These are phyloP conservation scores for Paecilomyces dactylethromorphus DNA, from an alignment of 2,329 filamentous ascomycete species.

Conservation along the genomic window DNA sequence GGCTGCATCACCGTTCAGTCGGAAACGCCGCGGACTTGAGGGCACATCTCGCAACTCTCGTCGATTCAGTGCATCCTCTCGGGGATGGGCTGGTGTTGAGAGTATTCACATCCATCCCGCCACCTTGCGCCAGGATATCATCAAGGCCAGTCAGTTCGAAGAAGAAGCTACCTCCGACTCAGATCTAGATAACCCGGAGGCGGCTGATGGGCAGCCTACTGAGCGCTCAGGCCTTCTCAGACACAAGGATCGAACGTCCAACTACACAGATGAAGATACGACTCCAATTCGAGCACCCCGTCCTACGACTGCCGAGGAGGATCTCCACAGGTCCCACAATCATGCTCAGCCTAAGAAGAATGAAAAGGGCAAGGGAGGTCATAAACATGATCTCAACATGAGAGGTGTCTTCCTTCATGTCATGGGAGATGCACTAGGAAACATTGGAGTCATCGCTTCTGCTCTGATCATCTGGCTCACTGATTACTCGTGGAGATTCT, in stretches of 20 bases:
- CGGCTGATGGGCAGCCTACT: slow-evolving; percentile 39
- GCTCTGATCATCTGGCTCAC: slow-evolving; percentile 89
- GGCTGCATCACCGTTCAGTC: slow-evolving; percentile 20
- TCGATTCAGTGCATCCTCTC: slow-evolving; percentile 46
- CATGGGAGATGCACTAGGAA: slow-evolving; percentile 42
- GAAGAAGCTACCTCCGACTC: slow-evolving; percentile 48
- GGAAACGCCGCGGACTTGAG: slow-evolving; percentile 22
- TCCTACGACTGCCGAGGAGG: slow-evolving; percentile 16
- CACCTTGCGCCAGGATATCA: slow-evolving; percentile 87
- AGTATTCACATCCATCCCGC: slow-evolving; percentile 79
- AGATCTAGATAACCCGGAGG: slow-evolving; percentile 47
- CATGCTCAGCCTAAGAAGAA: slow-evolving; percentile 65
- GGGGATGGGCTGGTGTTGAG: slow-evolving; percentile 53
- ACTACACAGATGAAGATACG: slow-evolving; percentile 25
- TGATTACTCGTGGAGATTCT: slow-evolving; percentile 71
- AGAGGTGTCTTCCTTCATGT: slow-evolving; percentile 63
- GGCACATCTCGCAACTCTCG: slow-evolving; percentile 21
- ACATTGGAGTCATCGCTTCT: slow-evolving; percentile 48
- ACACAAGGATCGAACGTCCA: slow-evolving; percentile 34
- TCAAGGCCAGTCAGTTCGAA: slow-evolving; percentile 66
- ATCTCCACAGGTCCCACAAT: slow-evolving; percentile 65
- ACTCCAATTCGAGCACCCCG: slow-evolving; percentile 6
- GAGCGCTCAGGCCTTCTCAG: slow-evolving; percentile 33
- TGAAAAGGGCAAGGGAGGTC: slow-evolving; percentile 46
- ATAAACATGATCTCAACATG: slow-evolving; percentile 78